phyloP scores from a whole-genome alignment of 805 yeast species.

The Wickerhamomyces alni region DNA sequence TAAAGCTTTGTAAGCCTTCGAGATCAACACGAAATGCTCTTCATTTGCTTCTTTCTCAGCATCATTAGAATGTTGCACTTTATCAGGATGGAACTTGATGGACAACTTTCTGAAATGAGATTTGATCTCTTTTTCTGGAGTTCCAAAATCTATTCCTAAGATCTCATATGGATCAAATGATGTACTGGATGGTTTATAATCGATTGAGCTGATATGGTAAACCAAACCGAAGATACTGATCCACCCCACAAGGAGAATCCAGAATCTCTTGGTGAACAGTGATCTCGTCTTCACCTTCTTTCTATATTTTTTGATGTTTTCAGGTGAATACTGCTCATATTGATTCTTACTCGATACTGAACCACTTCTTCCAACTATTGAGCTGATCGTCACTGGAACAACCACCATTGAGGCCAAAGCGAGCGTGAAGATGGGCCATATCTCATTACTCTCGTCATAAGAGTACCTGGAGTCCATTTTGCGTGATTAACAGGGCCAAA shows the following conservation, averaged over 20 bases:
- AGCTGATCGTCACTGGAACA: slow-evolving; percentile 51
- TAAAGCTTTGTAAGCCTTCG: slow-evolving; percentile 89
- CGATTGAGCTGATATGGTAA: slow-evolving; percentile 26
- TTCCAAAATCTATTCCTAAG: slow-evolving; percentile 61
- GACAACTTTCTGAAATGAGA: slow-evolving; percentile 83
- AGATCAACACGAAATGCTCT: slow-evolving; percentile 70
- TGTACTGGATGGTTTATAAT: slow-evolving; percentile 35
- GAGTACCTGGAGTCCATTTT: slow-evolving; percentile 47
- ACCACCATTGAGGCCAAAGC: slow-evolving; percentile 65
- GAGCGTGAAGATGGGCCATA: slow-evolving; percentile 87
- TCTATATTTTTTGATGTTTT: slow-evolving; percentile 20
- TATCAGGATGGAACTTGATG: slow-evolving; percentile 90
- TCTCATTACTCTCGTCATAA: slow-evolving; percentile 84
- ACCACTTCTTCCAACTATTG: slow-evolving; percentile 3
- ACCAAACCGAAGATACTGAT: slow-evolving; percentile 30
- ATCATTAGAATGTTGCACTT: slow-evolving; percentile 53
- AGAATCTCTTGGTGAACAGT: slow-evolving; percentile 3
- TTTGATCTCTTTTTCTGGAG: slow-evolving; percentile 74
- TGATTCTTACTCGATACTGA: slow-evolving; percentile 11
- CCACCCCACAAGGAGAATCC: slow-evolving; percentile 22
- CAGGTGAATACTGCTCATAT: slow-evolving; percentile 5
- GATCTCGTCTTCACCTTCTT: slow-evolving; percentile 3
- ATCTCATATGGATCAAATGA: slow-evolving; percentile 89
- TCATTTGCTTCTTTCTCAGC: slow-evolving; percentile 57
- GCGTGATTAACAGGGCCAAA: too few relatives aligned